Evolutionary conservation across 495 filamentous ascomycete species (phyloP), one percentile per base, ranked within the genome.

Genomic region (Astrothelium macrocarpum): DNA sequence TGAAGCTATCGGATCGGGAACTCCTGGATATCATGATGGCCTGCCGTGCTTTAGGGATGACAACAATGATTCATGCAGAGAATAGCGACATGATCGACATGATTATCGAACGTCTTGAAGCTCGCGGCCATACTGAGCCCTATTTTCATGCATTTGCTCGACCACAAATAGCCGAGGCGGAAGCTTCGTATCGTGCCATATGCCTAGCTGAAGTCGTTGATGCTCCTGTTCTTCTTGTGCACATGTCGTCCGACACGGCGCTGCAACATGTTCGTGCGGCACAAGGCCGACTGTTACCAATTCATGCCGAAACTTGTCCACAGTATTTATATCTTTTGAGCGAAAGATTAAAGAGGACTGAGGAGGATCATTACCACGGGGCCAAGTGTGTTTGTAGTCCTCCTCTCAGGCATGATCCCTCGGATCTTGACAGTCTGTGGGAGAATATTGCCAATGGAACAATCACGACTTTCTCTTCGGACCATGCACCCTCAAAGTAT

Each of bases 291-390:
- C 75, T 80, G 0, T 75, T 85, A 26, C 83, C 84, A 0, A 75
- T 87, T 3, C 80, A 84, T 68, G 84, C 81, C 16, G 84, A 87
- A 71, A 87, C 84, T 11, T 86, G 84, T 68, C 84, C 84, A 7
- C 84, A 87, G 62, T 87, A 87, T 67, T 74, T 86, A n/a, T 83
- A 83, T 65, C 75, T 87, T 1, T 49, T 69, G 10, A 66, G 64
- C 10, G 67, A 66, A 34, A 82, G 79, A 3, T 75, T 79, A 5
- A 78, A 81, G 45, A 75, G 76, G 62, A 71, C 85, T 26, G 75
- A 78, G 60, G 72, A 73, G 25, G 77, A 78, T 3, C 79, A 76
- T 2, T 84, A 84, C 68, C 74, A 79, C 42, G 84, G 73, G 7
- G 73, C 70, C 4, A 75, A 75, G 61, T 71, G 70, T 39, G 73